phyloP scores from a whole-genome alignment of 257 asterid species.

The Cordia subcordata region DNA sequence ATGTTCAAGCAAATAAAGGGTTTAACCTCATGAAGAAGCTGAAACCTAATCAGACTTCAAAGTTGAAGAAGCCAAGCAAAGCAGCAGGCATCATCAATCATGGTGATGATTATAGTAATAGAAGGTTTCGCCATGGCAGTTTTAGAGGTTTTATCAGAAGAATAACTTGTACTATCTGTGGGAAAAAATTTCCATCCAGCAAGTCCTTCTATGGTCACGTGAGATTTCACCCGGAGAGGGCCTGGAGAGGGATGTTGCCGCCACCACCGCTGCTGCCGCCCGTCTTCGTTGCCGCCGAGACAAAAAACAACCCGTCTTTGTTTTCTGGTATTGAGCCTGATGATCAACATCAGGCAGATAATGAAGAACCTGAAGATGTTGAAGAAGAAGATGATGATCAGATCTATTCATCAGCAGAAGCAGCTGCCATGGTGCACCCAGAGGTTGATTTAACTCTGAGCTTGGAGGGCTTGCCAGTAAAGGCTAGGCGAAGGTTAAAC shows the following conservation, averaged over 20 bases:
- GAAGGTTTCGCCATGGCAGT: background rate
- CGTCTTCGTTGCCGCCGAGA: no score
- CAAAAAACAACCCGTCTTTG: no score
- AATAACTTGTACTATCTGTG: conserved; percentile 15
- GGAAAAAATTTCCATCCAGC: conserved; percentile 22
- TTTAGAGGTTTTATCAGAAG: background rate
- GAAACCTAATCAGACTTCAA: no score
- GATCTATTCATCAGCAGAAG: no score
- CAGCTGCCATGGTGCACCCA: no score
- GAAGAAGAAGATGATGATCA: no score
- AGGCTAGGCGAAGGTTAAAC: conserved; percentile 18
- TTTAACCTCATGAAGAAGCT: conserved; percentile 21
- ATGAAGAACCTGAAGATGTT: conserved; percentile 1
- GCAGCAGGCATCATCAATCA: background rate
- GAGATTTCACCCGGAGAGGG: conserved; percentile 64
- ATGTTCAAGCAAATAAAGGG: conserved; percentile 56
- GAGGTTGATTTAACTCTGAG: no score
- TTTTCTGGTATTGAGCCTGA: no score
- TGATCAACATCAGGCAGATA: no score
- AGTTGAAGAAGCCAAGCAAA: no score
- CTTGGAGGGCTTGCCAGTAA: conserved; percentile 31
- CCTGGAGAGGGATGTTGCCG: conserved; percentile 52
- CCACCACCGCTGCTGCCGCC: conserved; percentile 24
- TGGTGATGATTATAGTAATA: background rate
- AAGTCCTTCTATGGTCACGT: conserved; percentile 64